Percentiles rank a stretch among this genome's conserved stretches.
These are phyloP conservation scores for Lathyrus aphaca DNA, from an alignment of 306 rosid genomes.

Conservation along the genomic window DNA sequence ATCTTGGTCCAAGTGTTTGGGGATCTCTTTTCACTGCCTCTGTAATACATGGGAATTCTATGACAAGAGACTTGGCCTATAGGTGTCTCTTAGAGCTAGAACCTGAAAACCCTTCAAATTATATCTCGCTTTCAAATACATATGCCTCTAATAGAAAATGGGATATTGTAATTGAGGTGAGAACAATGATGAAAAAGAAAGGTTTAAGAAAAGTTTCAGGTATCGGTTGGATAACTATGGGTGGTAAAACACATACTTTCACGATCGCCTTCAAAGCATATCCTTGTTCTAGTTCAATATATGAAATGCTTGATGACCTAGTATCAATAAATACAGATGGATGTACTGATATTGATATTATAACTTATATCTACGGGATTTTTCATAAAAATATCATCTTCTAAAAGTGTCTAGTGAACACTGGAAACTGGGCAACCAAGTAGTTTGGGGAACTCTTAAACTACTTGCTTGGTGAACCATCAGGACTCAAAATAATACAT, in stretches of 20 bases:
- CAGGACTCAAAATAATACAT: constrained; percentile 16
- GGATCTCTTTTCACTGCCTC: constrained; percentile 75
- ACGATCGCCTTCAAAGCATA: constrained; percentile 70
- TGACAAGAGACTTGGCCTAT: constrained; percentile 64
- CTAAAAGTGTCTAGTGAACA: constrained; percentile 20
- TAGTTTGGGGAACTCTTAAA: constrained; percentile 9
- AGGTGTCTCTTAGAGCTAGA: constrained; percentile 62
- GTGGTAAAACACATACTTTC: constrained; percentile 62
- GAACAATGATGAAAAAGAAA: constrained; percentile 71
- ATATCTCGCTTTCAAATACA: constrained; percentile 68
- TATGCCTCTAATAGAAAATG: constrained; percentile 70
- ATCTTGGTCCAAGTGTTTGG: constrained; percentile 79
- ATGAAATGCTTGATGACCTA: constrained; percentile 60
- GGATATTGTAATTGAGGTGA: constrained; percentile 71
- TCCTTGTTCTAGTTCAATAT: constrained; percentile 64
- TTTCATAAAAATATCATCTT: constrained; percentile 20
- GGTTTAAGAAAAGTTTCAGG: constrained; percentile 76
- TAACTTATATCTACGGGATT: constrained; percentile 30
- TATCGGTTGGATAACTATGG: constrained; percentile 76
- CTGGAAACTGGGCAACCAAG: constrained; percentile 1
- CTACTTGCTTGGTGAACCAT: constrained; percentile 10
- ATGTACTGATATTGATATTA: constrained; percentile 48
- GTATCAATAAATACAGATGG: constrained; percentile 52
- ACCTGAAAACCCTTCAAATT: constrained; percentile 77
- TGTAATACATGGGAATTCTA: constrained; percentile 56